phyloP scores from a whole-genome alignment of 176 grass and related monocot species.

The Eragrostis curvula region DNA sequence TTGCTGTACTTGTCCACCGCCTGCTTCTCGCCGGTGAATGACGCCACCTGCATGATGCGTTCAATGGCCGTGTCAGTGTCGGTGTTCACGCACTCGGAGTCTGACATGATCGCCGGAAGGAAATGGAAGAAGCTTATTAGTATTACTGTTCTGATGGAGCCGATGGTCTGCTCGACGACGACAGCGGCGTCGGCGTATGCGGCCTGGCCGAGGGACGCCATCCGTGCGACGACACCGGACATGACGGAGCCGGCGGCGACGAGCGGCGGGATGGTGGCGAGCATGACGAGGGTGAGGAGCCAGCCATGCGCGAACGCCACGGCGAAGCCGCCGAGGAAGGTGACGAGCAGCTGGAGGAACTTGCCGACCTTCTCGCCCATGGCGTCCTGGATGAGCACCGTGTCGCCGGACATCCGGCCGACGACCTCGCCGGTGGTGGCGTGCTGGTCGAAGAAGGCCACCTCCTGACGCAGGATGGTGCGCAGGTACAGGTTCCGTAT shows the following conservation, averaged over 20 bases:
- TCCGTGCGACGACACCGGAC: slow-evolving; percentile 48
- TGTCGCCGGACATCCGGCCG: slow-evolving; percentile 74
- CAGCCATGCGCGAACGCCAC: slow-evolving; percentile 69
- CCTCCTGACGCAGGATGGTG: slow-evolving; percentile 70
- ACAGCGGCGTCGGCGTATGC: slow-evolving; percentile 60
- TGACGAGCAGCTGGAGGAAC: slow-evolving; percentile 58
- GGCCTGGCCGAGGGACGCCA: slow-evolving; percentile 59
- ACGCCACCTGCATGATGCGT: slow-evolving; percentile 55
- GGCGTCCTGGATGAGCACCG: slow-evolving; percentile 84
- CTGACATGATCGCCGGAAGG: neutral
- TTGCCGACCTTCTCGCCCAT: slow-evolving; percentile 87
- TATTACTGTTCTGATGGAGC: slow-evolving; percentile 73
- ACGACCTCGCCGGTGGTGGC: slow-evolving; percentile 69
- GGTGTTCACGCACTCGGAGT: neutral
- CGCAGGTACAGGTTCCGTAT: slow-evolving; percentile 63
- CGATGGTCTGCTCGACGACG: slow-evolving; percentile 69
- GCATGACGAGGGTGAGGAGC: slow-evolving; percentile 65
- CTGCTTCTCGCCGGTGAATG: slow-evolving; percentile 67
- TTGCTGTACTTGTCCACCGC: slow-evolving; percentile 58
- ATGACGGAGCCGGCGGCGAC: slow-evolving; percentile 56
- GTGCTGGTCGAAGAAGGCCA: slow-evolving; percentile 67
- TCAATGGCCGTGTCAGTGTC: neutral
- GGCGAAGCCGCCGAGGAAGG: slow-evolving; percentile 61
- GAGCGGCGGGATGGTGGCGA: slow-evolving; percentile 61
- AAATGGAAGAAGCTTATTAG: neutral